A percentile compares a stretch with the other conserved stretches of the same genome.
Conservation (phyloP, 2,329 filamentous ascomycete species). For the Dactylonectria estremocensis region DNA sequence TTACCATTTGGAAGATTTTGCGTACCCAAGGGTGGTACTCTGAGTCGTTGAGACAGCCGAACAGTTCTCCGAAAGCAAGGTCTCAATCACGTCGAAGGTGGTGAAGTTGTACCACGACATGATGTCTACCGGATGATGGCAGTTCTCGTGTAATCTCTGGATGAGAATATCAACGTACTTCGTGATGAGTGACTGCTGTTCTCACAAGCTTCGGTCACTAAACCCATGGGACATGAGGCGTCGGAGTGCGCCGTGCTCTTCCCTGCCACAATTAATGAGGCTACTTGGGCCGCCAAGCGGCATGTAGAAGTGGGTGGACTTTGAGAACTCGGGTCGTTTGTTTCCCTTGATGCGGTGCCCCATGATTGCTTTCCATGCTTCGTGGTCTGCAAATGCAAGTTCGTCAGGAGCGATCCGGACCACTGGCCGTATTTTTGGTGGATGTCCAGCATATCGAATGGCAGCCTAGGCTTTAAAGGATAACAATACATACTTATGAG, state of each 20-base stretch:
- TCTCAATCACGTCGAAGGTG: slow-evolving; percentile 50
- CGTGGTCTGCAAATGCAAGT: not conserved
- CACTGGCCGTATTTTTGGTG: not conserved
- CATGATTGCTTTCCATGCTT: not conserved
- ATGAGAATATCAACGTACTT: slow-evolving; percentile 44
- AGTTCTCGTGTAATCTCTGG: slow-evolving; percentile 33
- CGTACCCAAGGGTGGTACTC: slow-evolving; percentile 48
- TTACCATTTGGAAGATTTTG: slow-evolving; percentile 38
- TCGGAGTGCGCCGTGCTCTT: slow-evolving; percentile 17
- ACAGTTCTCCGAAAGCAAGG: slow-evolving; percentile 47
- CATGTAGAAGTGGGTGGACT: no score
- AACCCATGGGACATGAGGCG: slow-evolving; percentile 44
- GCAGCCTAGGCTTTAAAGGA: no score
- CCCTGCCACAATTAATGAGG: not conserved
- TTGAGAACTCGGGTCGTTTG: no score
- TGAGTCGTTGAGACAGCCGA: slow-evolving; percentile 42
- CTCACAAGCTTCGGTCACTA: slow-evolving; percentile 43
- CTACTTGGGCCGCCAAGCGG: not conserved
- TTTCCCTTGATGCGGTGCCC: not conserved
- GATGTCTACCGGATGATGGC: slow-evolving; percentile 37
- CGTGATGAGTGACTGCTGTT: slow-evolving; percentile 47
- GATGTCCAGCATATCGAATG: not conserved
- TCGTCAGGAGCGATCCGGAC: not conserved
- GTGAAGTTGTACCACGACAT: slow-evolving; percentile 47
- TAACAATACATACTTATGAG: no score